These are phyloP conservation scores for Podaxis carcinomalis DNA, from an alignment of 768 basidiomycete species.

Conservation along the genomic window DNA sequence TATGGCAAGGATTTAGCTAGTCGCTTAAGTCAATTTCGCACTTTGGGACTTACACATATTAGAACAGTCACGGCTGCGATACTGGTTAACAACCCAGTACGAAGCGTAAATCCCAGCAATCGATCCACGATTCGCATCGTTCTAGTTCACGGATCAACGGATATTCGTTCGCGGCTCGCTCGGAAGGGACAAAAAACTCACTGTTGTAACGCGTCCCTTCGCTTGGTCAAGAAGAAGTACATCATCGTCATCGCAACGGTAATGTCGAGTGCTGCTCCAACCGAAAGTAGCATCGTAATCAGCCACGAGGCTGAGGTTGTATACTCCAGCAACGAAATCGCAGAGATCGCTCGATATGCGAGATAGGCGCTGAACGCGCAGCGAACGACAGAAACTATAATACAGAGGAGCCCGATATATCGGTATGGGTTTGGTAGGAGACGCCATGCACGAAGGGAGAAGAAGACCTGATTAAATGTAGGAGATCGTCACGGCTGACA, in stretches of 20 bases:
- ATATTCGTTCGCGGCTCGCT: not conserved
- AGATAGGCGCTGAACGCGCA: slow-evolving; percentile 25
- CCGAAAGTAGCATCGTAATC: slow-evolving; percentile 24
- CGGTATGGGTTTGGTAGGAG: slow-evolving; percentile 24
- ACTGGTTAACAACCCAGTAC: slow-evolving; percentile 25
- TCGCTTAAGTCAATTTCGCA: not conserved
- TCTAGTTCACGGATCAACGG: slow-evolving; percentile 3
- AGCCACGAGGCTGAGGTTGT: slow-evolving; percentile 26
- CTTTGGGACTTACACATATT: slow-evolving; percentile 17
- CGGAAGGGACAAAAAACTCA: not conserved
- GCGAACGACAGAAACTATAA: slow-evolving; percentile 20
- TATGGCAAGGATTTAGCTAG: not conserved
- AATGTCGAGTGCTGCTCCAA: slow-evolving; percentile 26
- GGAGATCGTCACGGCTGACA: not conserved
- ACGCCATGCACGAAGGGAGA: slow-evolving; percentile 24
- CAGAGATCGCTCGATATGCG: slow-evolving; percentile 19
- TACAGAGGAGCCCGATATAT: slow-evolving; percentile 24
- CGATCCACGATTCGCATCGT: slow-evolving; percentile 23
- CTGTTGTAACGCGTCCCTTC: slow-evolving; percentile 17
- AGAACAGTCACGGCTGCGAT: slow-evolving; percentile 16
- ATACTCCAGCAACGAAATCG: slow-evolving; percentile 17
- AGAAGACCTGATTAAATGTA: slow-evolving; percentile 23
- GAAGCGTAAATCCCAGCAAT: slow-evolving; percentile 25
- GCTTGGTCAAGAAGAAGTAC: slow-evolving; percentile 23
- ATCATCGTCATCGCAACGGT: slow-evolving; percentile 27